Conservation (phyloP, 306 rosid species). For the Vachellia pachyceras region DNA sequence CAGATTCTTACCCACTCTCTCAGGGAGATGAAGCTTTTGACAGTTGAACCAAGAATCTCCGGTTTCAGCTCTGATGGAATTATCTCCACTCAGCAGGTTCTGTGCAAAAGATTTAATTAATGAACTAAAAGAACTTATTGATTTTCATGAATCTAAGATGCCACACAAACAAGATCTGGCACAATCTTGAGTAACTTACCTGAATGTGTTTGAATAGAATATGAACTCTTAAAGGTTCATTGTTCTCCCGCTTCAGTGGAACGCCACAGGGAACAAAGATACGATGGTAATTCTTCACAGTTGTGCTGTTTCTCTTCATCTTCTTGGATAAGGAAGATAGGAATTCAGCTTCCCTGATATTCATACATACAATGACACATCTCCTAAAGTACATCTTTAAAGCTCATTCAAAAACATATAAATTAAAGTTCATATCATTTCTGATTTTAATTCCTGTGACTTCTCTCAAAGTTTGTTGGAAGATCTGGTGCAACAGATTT, state of each 20-base stretch:
- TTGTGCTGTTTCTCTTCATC: conserved; percentile 65
- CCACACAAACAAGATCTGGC: not conserved
- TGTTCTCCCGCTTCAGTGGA: conserved; percentile 57
- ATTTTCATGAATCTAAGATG: not conserved
- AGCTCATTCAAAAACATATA: no score
- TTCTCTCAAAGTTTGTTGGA: no score
- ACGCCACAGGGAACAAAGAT: conserved; percentile 72
- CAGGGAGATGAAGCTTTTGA: conserved; percentile 83
- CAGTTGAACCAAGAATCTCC: conserved; percentile 97
- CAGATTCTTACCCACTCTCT: conserved; percentile 61
- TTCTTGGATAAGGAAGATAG: conserved; percentile 68
- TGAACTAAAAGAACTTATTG: not conserved
- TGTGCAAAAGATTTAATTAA: conserved; percentile 41
- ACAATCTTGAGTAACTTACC: conserved; percentile 28
- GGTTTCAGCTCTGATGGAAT: conserved; percentile 79
- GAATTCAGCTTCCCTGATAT: no score
- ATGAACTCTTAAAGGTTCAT: conserved; percentile 79
- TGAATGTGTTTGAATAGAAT: conserved; percentile 79
- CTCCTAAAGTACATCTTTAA: no score
- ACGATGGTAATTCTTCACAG: conserved; percentile 70
- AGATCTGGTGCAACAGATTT: no score
- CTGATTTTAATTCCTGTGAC: no score
- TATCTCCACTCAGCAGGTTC: conserved; percentile 64
- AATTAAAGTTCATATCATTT: no score
- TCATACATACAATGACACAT: no score